A percentile compares a stretch with the other conserved stretches of the same genome.
phyloP scores from a whole-genome alignment of 2,329 filamentous ascomycete species.

The Amphichorda felina region DNA sequence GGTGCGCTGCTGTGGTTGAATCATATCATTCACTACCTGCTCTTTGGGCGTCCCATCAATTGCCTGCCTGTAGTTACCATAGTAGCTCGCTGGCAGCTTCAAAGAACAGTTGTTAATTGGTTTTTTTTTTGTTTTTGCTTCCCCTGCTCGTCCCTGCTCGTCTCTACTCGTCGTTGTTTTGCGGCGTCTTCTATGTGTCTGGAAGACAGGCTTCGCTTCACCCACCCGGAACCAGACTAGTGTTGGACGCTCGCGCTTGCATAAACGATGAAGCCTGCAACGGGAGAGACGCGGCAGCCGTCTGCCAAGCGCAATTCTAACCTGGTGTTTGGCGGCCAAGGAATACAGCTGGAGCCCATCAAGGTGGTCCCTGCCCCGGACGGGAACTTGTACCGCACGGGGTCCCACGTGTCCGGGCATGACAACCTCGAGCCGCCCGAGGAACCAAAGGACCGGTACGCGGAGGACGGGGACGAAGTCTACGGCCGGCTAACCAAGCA shows the following conservation, averaged over 20 bases:
- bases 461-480: slow-evolving; percentile 30
- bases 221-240: background rate
- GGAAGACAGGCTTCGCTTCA: background rate
- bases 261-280: background rate
- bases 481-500: slow-evolving; percentile 52
- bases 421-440: slow-evolving; percentile 13
- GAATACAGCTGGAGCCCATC: background rate
- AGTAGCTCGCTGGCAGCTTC: too few species aligned
- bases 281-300: background rate
- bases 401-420: slow-evolving; percentile 16
- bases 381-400: slow-evolving; percentile 9
- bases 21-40: too few species aligned
- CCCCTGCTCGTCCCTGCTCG: too few species aligned
- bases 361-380: background rate
- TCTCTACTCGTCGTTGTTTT: too few species aligned
- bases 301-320: background rate
- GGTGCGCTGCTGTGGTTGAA: too few species aligned
- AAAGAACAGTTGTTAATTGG: too few species aligned
- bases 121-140: too few species aligned
- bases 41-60: too few species aligned
- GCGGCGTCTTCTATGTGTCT: slow-evolving; percentile 1
- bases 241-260: background rate
- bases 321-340: too few species aligned
- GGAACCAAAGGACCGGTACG: slow-evolving; percentile 8
- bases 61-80: too few species aligned